A percentile compares a stretch with the other conserved stretches of the same genome.
These are phyloP conservation scores for Pleurotus citrinopileatus DNA, from an alignment of 768 basidiomycete species.

Conservation along the genomic window DNA sequence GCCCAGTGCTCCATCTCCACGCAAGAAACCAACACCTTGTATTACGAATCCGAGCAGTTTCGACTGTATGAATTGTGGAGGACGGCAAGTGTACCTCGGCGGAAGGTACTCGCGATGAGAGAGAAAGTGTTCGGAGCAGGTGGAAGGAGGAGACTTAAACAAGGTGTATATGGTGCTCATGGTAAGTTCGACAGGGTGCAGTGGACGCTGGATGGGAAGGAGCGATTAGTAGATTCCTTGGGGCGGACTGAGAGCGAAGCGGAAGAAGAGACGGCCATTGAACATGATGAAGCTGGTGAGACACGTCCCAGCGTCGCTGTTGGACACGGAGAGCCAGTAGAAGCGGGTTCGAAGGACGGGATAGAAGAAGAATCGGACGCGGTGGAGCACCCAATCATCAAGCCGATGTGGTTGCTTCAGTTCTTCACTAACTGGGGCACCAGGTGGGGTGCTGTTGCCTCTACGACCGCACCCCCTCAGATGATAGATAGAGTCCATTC, in stretches of 20 bases:
- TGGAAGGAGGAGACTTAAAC: slow-evolving; percentile 39
- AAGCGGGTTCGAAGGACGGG: slow-evolving; percentile 23
- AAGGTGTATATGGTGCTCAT: slow-evolving; percentile 53
- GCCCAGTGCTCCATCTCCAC: slow-evolving; percentile 48
- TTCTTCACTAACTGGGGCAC: slow-evolving; percentile 80
- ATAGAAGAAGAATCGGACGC: slow-evolving; percentile 52
- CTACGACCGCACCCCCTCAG: not conserved
- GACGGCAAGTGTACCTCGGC: slow-evolving; percentile 55
- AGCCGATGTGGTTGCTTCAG: slow-evolving; percentile 73
- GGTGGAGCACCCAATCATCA: slow-evolving; percentile 55
- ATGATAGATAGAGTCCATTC: not conserved
- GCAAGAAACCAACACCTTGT: slow-evolving; percentile 63
- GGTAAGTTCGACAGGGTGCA: slow-evolving; percentile 64
- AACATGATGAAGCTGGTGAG: slow-evolving; percentile 11
- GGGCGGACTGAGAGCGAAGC: slow-evolving; percentile 78
- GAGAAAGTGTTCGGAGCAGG: slow-evolving; percentile 68
- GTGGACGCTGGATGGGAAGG: slow-evolving; percentile 64
- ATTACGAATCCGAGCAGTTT: slow-evolving; percentile 73
- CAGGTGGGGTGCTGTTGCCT: slow-evolving; percentile 45
- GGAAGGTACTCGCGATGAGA: slow-evolving; percentile 61
- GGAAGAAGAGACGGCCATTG: slow-evolving; percentile 58
- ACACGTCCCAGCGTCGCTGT: slow-evolving; percentile 5
- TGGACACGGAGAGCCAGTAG: slow-evolving; percentile 14
- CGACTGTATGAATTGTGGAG: slow-evolving; percentile 65
- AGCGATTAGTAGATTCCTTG: slow-evolving; percentile 59